Percentiles rank a stretch among this genome's conserved stretches.
These are phyloP conservation scores for Trametes gibbosa DNA, from an alignment of 768 basidiomycete genomes.

Conservation along the genomic window DNA sequence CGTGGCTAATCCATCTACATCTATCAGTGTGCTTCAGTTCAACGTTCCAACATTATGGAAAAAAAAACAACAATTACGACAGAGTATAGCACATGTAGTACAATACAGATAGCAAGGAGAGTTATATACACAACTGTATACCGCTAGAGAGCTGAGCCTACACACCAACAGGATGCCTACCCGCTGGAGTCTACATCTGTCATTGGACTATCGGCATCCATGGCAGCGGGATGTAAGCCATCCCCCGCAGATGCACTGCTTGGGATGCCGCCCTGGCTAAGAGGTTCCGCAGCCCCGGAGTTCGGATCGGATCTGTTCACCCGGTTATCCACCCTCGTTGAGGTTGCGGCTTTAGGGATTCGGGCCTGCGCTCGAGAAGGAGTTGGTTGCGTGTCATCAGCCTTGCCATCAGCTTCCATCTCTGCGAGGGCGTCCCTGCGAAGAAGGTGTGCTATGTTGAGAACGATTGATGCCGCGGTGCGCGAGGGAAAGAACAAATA, in stretches of 20 bases:
- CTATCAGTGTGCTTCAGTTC: no score
- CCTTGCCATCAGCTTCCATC: slow-evolving; percentile 10
- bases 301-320: neutral
- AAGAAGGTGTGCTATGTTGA: no score
- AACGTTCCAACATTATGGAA: no score
- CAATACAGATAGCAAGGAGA: no score
- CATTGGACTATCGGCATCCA: slow-evolving; percentile 18
- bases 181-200: slow-evolving; percentile 10
- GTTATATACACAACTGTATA: neutral
- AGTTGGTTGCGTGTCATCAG: neutral
- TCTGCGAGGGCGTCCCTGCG: slow-evolving; percentile 14
- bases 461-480: no score
- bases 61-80: no score
- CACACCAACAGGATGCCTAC: neutral
- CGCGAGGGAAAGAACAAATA: slow-evolving; percentile 5
- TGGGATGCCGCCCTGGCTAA: no score
- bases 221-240: neutral
- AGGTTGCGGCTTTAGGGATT: neutral
- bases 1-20: no score
- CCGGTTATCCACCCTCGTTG: neutral
- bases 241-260: neutral
- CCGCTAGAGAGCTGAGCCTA: neutral
- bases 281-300: neutral
- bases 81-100: no score
- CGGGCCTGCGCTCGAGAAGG: neutral